Evolutionary conservation across 2,329 filamentous ascomycete species (phyloP).

Genomic region (Didymella arachidicola): DNA sequence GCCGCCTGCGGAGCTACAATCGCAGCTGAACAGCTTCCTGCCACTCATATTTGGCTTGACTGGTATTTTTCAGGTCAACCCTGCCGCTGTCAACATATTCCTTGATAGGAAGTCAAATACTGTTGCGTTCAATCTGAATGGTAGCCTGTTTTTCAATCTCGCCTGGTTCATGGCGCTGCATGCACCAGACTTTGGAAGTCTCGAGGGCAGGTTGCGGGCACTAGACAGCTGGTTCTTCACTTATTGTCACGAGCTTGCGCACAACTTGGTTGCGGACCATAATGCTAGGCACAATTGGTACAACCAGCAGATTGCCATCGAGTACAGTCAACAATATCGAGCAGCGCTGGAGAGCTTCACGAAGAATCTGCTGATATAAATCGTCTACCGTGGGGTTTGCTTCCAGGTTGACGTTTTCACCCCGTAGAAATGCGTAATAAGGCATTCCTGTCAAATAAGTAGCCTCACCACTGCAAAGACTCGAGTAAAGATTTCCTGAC

Average conservation of each 20-base stretch:
- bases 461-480: not conserved
- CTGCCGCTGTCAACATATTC: slow-evolving; percentile 80
- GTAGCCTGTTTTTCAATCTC: slow-evolving; percentile 93
- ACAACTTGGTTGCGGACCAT: slow-evolving; percentile 85
- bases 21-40: slow-evolving; percentile 40
- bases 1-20: slow-evolving; percentile 37
- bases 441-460: not conserved
- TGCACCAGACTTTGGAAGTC: slow-evolving; percentile 33
- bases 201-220: slow-evolving; percentile 50
- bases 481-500: not conserved
- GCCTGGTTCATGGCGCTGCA: slow-evolving; percentile 86
- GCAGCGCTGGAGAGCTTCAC: slow-evolving; percentile 37
- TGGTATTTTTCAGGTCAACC: slow-evolving; percentile 69
- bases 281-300: slow-evolving; percentile 51
- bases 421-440: not conserved
- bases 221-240: slow-evolving; percentile 92
- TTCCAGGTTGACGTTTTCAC: not conserved
- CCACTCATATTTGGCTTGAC: slow-evolving; percentile 47
- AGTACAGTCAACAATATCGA: slow-evolving; percentile 45
- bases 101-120: slow-evolving; percentile 80
- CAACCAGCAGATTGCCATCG: slow-evolving; percentile 50
- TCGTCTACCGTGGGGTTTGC: not conserved
- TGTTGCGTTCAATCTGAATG: slow-evolving; percentile 90
- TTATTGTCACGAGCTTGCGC: slow-evolving; percentile 93
- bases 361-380: slow-evolving; percentile 28